phyloP scores from a whole-genome alignment of 169 alveolate genomes.

The Plasmodium vivax region DNA sequence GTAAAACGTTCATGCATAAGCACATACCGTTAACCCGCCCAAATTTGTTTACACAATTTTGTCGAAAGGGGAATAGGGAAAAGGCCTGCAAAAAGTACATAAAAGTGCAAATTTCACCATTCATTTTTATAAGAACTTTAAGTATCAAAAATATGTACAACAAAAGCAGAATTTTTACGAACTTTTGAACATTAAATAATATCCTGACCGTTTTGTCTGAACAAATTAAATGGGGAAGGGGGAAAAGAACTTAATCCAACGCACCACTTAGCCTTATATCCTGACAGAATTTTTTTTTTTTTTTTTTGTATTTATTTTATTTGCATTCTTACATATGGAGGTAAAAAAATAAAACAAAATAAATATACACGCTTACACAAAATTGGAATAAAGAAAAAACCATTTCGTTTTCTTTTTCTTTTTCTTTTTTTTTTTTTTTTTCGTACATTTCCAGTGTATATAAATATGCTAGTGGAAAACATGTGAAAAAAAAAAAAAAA shows the following conservation, averaged over 20 bases:
- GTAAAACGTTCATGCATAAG: neutral
- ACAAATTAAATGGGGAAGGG: neutral
- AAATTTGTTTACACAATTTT: neutral
- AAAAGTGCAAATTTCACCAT: neutral
- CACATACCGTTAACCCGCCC: constrained; percentile 5
- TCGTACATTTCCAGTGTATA: neutral
- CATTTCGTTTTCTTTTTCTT: neutral
- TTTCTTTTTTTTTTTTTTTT: neutral
- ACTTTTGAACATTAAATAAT: neutral
- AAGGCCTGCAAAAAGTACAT: constrained; percentile 13
- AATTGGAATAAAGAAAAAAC: constrained; percentile 3
- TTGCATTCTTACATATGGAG: neutral
- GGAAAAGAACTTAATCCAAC: constrained; percentile 31
- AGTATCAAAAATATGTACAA: neutral
- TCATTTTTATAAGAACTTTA: constrained; percentile 9
- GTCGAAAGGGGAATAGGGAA: constrained; percentile 2
- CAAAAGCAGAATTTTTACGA: constrained; percentile 45
- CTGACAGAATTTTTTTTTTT: constrained; percentile 71
- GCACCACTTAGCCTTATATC: constrained; percentile 73
- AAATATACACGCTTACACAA: constrained; percentile 32
- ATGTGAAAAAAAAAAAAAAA: constrained; percentile 22
- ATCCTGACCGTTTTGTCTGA: constrained; percentile 59
- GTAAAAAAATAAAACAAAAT: constrained; percentile 4
- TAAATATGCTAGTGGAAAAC: constrained; percentile 15
- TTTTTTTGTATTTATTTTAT: constrained; percentile 30